Evolutionary conservation across 352 stramenopile species (phyloP).

Genomic region (Globisporangium mamillatum): DNA sequence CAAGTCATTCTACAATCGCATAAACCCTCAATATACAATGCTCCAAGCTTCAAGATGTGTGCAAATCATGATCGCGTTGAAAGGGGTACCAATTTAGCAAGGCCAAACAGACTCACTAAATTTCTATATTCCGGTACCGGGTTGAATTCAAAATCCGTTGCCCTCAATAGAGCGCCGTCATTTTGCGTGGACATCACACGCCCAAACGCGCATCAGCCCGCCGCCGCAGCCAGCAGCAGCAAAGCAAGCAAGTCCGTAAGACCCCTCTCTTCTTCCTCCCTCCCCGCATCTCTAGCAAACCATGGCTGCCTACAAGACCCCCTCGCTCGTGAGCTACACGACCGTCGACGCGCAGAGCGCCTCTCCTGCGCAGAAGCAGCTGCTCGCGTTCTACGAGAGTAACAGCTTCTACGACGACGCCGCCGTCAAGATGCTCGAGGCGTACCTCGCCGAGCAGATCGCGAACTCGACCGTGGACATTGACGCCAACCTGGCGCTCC

Average conservation of each 20-base stretch:
- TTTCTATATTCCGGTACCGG: slow-evolving; percentile 1
- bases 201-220: slow-evolving; percentile 10
- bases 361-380: slow-evolving; percentile 52
- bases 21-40: neutral
- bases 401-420: slow-evolving; percentile 46
- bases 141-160: neutral
- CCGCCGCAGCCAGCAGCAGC: slow-evolving; percentile 8
- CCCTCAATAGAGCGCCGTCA: neutral
- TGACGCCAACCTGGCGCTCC: slow-evolving; percentile 74
- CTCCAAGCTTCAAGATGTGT: too few relatives aligned
- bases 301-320: slow-evolving; percentile 66
- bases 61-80: neutral
- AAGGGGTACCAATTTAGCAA: neutral
- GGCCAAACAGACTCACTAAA: slow-evolving; percentile 5
- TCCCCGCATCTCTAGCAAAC: slow-evolving; percentile 8
- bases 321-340: slow-evolving; percentile 67
- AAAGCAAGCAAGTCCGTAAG: neutral
- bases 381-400: slow-evolving; percentile 45
- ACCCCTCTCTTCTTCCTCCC: neutral
- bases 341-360: slow-evolving; percentile 31
- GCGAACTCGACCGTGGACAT: slow-evolving; percentile 54
- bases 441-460: slow-evolving; percentile 78
- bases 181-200: slow-evolving; percentile 1
- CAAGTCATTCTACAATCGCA: neutral
- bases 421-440: slow-evolving; percentile 51